Evolutionary conservation across 495 filamentous ascomycete species (phyloP).

Genomic region (Lepidopterella palustris): DNA sequence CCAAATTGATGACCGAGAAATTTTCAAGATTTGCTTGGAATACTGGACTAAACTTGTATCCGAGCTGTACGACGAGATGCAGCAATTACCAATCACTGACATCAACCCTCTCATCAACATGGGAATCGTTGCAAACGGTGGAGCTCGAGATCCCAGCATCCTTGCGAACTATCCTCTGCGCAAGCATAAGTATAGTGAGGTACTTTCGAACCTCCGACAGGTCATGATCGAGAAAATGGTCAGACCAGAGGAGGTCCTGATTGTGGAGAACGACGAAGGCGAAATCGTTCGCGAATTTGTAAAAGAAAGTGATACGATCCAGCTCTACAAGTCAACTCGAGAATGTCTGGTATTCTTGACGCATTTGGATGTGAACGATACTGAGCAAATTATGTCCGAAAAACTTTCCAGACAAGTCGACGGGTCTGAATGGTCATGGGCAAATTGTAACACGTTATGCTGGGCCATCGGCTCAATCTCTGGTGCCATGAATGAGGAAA

Average conservation of each 20-base stretch:
- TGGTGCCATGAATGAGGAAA: slow-evolving; percentile 98
- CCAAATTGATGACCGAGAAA: slow-evolving; percentile 96
- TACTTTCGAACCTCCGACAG: slow-evolving; percentile 84
- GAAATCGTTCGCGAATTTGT: slow-evolving; percentile 99
- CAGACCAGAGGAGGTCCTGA: slow-evolving; percentile 92
- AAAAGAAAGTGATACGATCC: slow-evolving; percentile 97
- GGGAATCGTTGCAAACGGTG: slow-evolving; percentile 65
- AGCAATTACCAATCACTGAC: slow-evolving; percentile 82
- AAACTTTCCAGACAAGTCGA: slow-evolving; percentile 93
- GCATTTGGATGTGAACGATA: slow-evolving; percentile 94
- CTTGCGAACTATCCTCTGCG: slow-evolving; percentile 83
- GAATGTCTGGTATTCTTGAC: slow-evolving; percentile 98
- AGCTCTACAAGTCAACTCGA: slow-evolving; percentile 97
- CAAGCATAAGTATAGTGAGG: slow-evolving; percentile 94
- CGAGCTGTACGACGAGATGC: slow-evolving; percentile 98
- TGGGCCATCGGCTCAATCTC: slow-evolving; percentile 99
- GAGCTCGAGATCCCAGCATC: slow-evolving; percentile 74
- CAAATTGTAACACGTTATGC: slow-evolving; percentile 97
- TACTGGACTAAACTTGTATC: slow-evolving; percentile 99
- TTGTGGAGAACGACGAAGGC: slow-evolving; percentile 98
- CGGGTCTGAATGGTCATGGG: slow-evolving; percentile 95
- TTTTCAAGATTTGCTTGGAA: slow-evolving; percentile 98
- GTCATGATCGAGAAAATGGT: slow-evolving; percentile 99
- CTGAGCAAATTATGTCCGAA: slow-evolving; percentile 97
- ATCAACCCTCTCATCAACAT: slow-evolving; percentile 79